Conservation (phyloP, 352 stramenopile species). For the Phytophthora hibernalis region DNA sequence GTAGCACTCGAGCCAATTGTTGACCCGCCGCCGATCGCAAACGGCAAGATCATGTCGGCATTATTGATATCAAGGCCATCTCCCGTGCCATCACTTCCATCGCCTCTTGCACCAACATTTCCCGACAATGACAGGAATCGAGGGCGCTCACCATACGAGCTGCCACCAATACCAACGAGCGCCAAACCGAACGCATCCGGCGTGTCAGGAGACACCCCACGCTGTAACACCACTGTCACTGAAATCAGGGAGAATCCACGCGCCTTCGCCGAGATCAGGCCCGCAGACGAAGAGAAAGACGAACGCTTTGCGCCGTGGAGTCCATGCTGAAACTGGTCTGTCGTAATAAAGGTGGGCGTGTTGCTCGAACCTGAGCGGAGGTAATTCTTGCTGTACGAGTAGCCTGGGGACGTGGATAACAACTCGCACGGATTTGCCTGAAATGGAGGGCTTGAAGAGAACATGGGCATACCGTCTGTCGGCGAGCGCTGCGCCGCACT, state of each 20-base stretch:
- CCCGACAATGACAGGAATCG: constrained; percentile 54
- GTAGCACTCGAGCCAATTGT: constrained; percentile 44
- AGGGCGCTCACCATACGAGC: constrained; percentile 31
- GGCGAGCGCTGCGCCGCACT: constrained; percentile 2
- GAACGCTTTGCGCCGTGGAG: constrained; percentile 29
- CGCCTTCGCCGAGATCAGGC: constrained; percentile 35
- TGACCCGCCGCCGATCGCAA: constrained; percentile 60
- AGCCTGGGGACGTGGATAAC: constrained; percentile 74
- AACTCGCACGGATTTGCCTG: constrained; percentile 73
- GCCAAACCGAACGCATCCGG: constrained; percentile 70
- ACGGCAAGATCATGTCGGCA: constrained; percentile 65
- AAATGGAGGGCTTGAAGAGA: constrained; percentile 66
- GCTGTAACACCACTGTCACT: constrained; percentile 58
- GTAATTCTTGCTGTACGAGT: constrained; percentile 79
- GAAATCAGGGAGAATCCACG: constrained; percentile 72
- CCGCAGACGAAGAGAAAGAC: constrained; percentile 23
- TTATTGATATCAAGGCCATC: constrained; percentile 33
- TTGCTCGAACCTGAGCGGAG: constrained; percentile 51
- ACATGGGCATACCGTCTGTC: constrained; percentile 35
- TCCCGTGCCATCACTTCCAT: no score
- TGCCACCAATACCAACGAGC: constrained; percentile 40
- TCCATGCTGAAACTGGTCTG: constrained; percentile 51
- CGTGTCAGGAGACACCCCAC: constrained; percentile 76
- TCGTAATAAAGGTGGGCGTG: constrained; percentile 66
- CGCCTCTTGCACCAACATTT: constrained; percentile 14